Evolutionary conservation across 2,329 filamentous ascomycete genomes (phyloP).

Genomic region (Emergomyces pasteurianus): DNA sequence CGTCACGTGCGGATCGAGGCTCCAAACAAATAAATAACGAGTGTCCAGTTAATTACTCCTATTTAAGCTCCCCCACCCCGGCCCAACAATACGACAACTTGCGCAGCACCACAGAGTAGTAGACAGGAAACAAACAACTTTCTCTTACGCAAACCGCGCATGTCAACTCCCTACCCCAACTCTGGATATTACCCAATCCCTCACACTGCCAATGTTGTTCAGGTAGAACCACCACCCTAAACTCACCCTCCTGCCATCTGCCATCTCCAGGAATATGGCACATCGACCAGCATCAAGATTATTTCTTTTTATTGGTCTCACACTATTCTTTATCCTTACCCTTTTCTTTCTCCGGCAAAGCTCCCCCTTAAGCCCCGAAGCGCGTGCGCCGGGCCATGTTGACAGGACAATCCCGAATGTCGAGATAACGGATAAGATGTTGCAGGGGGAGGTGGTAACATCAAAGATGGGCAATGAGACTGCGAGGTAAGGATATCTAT

Average conservation of each 20-base stretch:
- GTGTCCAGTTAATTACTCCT: too few species aligned
- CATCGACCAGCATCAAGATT: conserved; percentile 27
- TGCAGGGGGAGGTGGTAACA: conserved; percentile 36
- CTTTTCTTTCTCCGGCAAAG: conserved; percentile 27
- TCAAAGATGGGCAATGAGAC: conserved; percentile 38
- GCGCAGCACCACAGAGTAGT: too few species aligned
- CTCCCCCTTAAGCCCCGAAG: conserved; percentile 26
- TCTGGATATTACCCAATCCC: too few species aligned
- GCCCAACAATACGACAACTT: too few species aligned
- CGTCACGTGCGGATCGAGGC: too few species aligned
- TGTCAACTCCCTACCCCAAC: not conserved
- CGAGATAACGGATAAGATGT: conserved; percentile 20
- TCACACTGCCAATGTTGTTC: not conserved
- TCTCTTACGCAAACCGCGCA: too few species aligned
- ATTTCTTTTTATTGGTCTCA: conserved; percentile 21
- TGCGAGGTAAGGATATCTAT: conserved; percentile 27
- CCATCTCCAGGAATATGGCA: conserved; percentile 17
- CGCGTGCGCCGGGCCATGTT: conserved; percentile 31
- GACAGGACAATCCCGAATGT: conserved; percentile 18
- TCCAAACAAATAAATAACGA: too few species aligned
- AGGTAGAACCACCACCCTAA: not conserved
- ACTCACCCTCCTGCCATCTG: not conserved
- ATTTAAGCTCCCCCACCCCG: too few species aligned
- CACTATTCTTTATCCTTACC: conserved; percentile 26
- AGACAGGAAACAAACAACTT: too few species aligned